Percentiles rank a stretch among this genome's conserved stretches.
Evolutionary conservation across 2,329 filamentous ascomycete genomes (phyloP).

Genomic region (Cordyceps militaris): DNA sequence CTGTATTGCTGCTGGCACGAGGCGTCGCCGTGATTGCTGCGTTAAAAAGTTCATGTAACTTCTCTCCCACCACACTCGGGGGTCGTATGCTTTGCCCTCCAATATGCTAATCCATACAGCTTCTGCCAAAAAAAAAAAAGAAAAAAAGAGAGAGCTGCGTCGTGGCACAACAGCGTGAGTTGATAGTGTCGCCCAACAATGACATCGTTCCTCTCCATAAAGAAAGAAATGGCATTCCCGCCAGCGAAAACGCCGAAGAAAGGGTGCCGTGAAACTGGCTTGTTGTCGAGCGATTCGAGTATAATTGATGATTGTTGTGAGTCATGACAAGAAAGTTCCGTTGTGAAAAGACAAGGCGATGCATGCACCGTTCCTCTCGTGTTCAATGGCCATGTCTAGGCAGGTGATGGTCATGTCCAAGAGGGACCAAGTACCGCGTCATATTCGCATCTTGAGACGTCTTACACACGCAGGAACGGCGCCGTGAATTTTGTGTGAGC

Average conservation of each 20-base stretch:
- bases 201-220: neutral
- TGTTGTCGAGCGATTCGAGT: neutral
- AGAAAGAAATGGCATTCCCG: neutral
- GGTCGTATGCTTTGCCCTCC: neutral
- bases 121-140: neutral
- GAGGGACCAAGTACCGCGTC: neutral
- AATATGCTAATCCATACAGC: neutral
- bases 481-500: neutral
- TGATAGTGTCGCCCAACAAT: neutral
- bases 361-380: neutral
- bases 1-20: too few species aligned
- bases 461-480: conserved; percentile 1
- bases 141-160: neutral
- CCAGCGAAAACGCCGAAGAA: neutral
- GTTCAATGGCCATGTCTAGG: neutral
- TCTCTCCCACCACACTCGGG: too few species aligned
- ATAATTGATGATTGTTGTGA: neutral
- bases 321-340: neutral
- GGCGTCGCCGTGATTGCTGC: neutral
- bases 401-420: neutral
- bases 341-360: neutral
- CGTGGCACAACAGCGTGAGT: neutral
- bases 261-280: neutral
- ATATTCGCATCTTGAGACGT: neutral
- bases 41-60: too few species aligned